Evolutionary conservation across 768 basidiomycete genomes (phyloP).

Genomic region (Boletus subparvulus): DNA sequence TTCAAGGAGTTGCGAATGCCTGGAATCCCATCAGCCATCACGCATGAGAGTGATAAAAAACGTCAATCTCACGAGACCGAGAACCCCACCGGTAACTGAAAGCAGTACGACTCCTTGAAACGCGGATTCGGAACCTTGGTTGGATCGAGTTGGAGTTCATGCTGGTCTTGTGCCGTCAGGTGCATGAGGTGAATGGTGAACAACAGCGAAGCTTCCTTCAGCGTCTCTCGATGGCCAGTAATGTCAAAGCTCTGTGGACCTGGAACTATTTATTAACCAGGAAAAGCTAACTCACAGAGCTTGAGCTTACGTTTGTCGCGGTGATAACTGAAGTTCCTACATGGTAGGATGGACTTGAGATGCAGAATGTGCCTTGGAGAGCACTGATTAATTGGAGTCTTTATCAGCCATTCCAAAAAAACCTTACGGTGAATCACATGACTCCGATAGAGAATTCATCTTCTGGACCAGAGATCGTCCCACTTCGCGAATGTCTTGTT

Average conservation of each 20-base stretch:
- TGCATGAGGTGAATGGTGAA: constrained; percentile 31
- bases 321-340: neutral
- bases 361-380: constrained; percentile 16
- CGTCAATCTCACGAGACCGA: constrained; percentile 22
- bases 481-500: constrained; percentile 16
- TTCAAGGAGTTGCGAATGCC: constrained; percentile 42
- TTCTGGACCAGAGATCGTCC: constrained; percentile 16
- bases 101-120: constrained; percentile 27
- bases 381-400: neutral
- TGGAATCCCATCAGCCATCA: constrained; percentile 8
- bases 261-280: constrained; percentile 1
- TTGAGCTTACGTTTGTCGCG: constrained; percentile 6
- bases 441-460: constrained; percentile 18
- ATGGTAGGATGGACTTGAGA: constrained; percentile 7
- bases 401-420: neutral
- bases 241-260: constrained; percentile 18
- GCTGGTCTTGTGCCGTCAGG: constrained; percentile 29
- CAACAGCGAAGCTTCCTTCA: constrained; percentile 20
- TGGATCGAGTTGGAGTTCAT: constrained; percentile 29
- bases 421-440: constrained; percentile 18
- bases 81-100: constrained; percentile 22
- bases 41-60: neutral
- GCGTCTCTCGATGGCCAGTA: constrained; percentile 17
- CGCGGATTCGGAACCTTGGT: constrained; percentile 23
- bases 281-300: neutral